phyloP scores from a whole-genome alignment of 2,329 filamentous ascomycete species.

The Penicillium rolfsii region DNA sequence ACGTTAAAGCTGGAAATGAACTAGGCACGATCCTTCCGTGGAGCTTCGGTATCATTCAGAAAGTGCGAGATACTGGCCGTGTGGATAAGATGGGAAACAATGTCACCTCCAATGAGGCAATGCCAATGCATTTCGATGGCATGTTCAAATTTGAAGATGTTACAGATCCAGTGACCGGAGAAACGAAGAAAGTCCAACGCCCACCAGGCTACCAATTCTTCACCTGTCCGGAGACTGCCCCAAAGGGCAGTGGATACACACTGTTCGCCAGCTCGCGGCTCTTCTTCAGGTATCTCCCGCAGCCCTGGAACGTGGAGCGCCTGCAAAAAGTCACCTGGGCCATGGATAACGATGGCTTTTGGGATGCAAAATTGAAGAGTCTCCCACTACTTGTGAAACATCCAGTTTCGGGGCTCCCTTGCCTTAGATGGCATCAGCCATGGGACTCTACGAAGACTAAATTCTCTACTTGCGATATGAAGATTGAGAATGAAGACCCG shows the following conservation, averaged over 20 bases:
- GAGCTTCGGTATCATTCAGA: slow-evolving; percentile 58
- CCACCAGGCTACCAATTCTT: slow-evolving; percentile 60
- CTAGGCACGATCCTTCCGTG: slow-evolving; percentile 55
- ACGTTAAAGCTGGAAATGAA: slow-evolving; percentile 52
- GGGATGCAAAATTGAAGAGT: slow-evolving; percentile 47
- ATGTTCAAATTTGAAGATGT: slow-evolving; percentile 58
- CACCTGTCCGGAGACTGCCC: slow-evolving; percentile 48
- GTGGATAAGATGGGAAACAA: slow-evolving; percentile 55
- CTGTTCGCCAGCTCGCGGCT: slow-evolving; percentile 58
- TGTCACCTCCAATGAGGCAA: slow-evolving; percentile 57
- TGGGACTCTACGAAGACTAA: slow-evolving; percentile 58
- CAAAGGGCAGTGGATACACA: slow-evolving; percentile 57
- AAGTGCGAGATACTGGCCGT: slow-evolving; percentile 55
- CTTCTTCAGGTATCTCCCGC: slow-evolving; percentile 52
- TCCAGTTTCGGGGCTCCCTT: slow-evolving; percentile 51
- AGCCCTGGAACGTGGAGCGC: slow-evolving; percentile 35
- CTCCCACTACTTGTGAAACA: slow-evolving; percentile 54
- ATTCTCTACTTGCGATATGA: slow-evolving; percentile 53
- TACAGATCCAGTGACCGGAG: slow-evolving; percentile 42
- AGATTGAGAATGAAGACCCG: slow-evolving; percentile 49
- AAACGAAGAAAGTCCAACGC: slow-evolving; percentile 46
- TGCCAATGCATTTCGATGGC: slow-evolving; percentile 63
- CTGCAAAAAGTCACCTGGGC: slow-evolving; percentile 45
- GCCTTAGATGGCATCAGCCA: slow-evolving; percentile 59
- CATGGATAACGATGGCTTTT: slow-evolving; percentile 55